Base-by-base conservation (phyloP, 2,329 filamentous ascomycete species). In the Fusarium foetens region DNA sequence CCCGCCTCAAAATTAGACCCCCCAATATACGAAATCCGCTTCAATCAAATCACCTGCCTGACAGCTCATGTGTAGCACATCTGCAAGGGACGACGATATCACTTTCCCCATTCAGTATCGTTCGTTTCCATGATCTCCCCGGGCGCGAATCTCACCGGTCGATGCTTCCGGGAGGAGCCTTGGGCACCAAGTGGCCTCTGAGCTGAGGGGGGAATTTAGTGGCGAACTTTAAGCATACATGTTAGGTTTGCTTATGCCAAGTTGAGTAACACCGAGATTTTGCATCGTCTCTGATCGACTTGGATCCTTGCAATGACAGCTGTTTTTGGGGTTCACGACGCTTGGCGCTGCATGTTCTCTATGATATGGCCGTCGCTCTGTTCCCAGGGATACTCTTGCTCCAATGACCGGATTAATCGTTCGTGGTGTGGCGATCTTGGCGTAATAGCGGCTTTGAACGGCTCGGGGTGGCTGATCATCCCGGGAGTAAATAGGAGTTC, bases 351-450 rank as follows among this genome's bases (percentile, higher is more conserved):
- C 65, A 70, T 66, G 8, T 53, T 59, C 51, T 63, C 54, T 25
- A 74, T 39, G 12, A 61, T 36, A 35, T 46, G 25, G 2, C 54
- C 55, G 27, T 74, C 71, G 21, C 72, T 72, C 23, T 60, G 46
- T 42, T 72, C 53, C 74, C 73, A 76, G 4, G 66, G 73, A 23
- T 63, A 66, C 9, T 17, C 45, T 8, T 70, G 23, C 45, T 76
- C 74, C 39, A 76, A 29, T 12, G 63, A 53, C 33, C 69, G 53
- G 6, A 75, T 66, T 25, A 68, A 14, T 13, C 29, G 41, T 23
- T 73, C 67, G 8, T 73, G 58, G 7, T 65, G 60, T 31, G 39
- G 11, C 23, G 63, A 68, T 25, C 70, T 65, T 6, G 74, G 70
- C 38, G 49, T 68, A 27, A 72, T 70, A 3, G 51, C 33, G 27